Conservation (phyloP, 805 yeast genomes). For the Yueomyces sp. region DNA sequence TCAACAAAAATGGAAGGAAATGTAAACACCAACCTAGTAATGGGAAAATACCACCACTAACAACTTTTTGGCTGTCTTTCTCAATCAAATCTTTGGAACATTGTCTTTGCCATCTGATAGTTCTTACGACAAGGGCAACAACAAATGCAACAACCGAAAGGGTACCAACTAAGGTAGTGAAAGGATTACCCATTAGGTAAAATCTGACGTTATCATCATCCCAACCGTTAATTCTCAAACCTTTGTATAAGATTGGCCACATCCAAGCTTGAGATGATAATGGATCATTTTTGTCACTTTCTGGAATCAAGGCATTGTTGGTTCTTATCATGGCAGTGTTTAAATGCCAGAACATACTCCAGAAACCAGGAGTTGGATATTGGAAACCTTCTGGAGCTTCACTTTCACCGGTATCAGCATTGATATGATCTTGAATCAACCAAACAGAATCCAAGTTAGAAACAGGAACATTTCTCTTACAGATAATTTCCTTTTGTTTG, state of each 20-base stretch:
- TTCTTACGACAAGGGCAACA: constrained; percentile 27
- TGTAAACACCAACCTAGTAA: constrained; percentile 87
- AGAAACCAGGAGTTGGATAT: constrained; percentile 59
- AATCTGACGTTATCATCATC: constrained; percentile 48
- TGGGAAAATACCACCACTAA: constrained; percentile 67
- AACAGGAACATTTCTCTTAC: constrained; percentile 44
- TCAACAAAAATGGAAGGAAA: constrained; percentile 74
- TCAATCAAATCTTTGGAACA: constrained; percentile 26
- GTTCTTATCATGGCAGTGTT: constrained; percentile 90
- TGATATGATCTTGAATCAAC: constrained; percentile 65
- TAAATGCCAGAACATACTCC: constrained; percentile 61
- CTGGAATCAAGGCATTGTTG: constrained; percentile 73
- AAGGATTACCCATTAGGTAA: constrained; percentile 64
- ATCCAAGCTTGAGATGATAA: constrained; percentile 75
- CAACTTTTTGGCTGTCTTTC: constrained; percentile 23
- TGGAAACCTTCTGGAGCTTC: constrained; percentile 14
- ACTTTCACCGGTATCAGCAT: constrained; percentile 46
- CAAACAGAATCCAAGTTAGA: constrained; percentile 84
- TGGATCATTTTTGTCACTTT: constrained; percentile 56
- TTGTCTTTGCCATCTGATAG: constrained; percentile 64
- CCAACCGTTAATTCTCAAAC: constrained; percentile 75
- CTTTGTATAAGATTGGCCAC: constrained; percentile 71
- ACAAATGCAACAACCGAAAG: constrained; percentile 37
- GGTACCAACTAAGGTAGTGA: constrained; percentile 61
- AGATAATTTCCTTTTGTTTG: constrained; percentile 71